Evolutionary conservation across 352 stramenopile species (phyloP), one percentile per base, ranked within the genome.

Genomic region (Aphanomyces cochlioides): DNA sequence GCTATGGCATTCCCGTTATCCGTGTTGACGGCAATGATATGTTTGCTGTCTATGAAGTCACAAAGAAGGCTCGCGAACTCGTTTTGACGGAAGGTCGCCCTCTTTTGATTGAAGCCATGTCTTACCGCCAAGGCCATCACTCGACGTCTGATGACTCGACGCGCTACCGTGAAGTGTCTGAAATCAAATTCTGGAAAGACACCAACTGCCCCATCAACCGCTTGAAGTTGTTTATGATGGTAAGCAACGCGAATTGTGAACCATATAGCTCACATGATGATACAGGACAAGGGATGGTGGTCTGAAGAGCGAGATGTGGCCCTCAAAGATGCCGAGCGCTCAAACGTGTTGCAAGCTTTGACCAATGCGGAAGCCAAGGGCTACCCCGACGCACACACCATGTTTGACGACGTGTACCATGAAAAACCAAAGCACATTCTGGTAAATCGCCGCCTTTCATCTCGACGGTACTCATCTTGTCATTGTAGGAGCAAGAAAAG

Each of bases 401-500:
- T 99, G 74, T 99, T 99, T 73, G 86, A 96, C 40, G 97, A 99
- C 76, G 97, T 99, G 4, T 99, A 99, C 74, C 76, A 97, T 59
- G 84, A 96, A 58, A 98, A 98, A 74, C 93, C 95, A 37, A 82
- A 75, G 7, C 89, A 99, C 73, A 78, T 99, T 13, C 65, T 93
- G 59, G 85, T 95, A 82, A 40, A 77, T n/a, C 36, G 19, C 21
- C 6, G 12, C 7, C 8, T 28, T 28, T 28, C 28, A 28, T 28
- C 28, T 28, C 28, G 28, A 28, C n/a, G 40, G 6, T 1, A 50
- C 53, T 66, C 48, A 65, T 15, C 13, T 7, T 28, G 43, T 75
- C 13, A 58, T 40, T 47, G 50, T 60, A 95, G 77, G 85, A 95
- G 50, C 97, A 99, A 90, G 92, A 98, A 75, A 78, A 82, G 5